phyloP scores from a whole-genome alignment of 768 basidiomycete genomes.

The Pholiota molesta region DNA sequence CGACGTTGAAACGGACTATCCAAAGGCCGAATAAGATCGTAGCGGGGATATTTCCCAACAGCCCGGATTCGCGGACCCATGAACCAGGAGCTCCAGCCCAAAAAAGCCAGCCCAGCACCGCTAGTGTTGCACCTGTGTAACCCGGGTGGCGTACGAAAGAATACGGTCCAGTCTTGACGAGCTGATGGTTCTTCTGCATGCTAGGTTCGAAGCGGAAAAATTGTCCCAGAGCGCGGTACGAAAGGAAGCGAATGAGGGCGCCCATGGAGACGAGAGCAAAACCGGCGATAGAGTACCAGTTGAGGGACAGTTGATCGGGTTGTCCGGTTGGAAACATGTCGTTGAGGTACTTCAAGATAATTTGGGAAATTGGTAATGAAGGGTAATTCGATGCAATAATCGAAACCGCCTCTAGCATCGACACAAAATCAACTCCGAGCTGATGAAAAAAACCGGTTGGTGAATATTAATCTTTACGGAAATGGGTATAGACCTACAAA shows the following conservation, averaged over 20 bases:
- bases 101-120: background rate
- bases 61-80: background rate
- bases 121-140: background rate
- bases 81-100: background rate
- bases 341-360: background rate
- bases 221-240: background rate
- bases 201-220: background rate
- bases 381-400: background rate
- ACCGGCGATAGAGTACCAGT: background rate
- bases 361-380: background rate
- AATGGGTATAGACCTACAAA: background rate
- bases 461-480: background rate
- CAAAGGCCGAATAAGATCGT: background rate
- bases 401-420: background rate
- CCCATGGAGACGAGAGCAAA: background rate
- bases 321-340: background rate
- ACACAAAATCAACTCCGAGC: background rate
- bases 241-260: background rate
- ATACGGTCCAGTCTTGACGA: background rate
- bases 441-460: background rate
- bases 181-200: background rate
- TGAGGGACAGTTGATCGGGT: background rate
- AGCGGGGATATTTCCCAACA: background rate
- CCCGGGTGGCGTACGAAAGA: background rate
- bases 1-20: background rate